Conservation (phyloP, 129 eudicot genomes). For the Flaveria linearis region DNA sequence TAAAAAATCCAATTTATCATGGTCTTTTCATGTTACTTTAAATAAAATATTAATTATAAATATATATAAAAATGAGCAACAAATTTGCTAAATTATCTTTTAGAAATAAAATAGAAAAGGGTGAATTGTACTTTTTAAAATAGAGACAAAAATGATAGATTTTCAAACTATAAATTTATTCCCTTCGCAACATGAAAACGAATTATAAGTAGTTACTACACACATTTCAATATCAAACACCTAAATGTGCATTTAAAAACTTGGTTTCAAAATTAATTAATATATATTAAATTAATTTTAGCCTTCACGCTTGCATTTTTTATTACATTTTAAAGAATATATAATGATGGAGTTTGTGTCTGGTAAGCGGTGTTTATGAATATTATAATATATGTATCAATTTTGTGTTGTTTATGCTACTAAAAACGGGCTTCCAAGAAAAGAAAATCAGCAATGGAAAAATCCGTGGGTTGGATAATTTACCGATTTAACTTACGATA, state of each 20-base stretch:
- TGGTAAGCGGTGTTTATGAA: background rate
- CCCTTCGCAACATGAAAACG: background rate
- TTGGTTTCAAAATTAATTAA: background rate
- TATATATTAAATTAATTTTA: background rate
- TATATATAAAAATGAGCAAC: background rate
- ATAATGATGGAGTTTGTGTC: background rate
- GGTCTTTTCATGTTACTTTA: background rate
- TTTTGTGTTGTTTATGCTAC: background rate
- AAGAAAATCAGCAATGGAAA: too few species aligned
- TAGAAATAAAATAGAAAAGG: background rate
- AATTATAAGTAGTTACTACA: background rate
- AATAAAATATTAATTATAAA: too few species aligned
- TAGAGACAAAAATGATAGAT: background rate
- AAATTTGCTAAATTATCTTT: too few species aligned
- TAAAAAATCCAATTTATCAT: background rate
- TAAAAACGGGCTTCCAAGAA: too few species aligned
- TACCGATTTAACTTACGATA: too few species aligned
- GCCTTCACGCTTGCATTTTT: background rate
- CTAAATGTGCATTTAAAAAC: background rate
- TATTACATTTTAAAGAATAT: background rate
- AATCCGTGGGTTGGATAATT: too few species aligned
- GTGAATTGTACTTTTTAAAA: background rate
- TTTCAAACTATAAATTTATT: conserved; percentile 5
- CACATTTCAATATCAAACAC: background rate
- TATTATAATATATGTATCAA: background rate